Conservation (phyloP, 805 yeast species). For the Cyberlindnera saturnus region DNA sequence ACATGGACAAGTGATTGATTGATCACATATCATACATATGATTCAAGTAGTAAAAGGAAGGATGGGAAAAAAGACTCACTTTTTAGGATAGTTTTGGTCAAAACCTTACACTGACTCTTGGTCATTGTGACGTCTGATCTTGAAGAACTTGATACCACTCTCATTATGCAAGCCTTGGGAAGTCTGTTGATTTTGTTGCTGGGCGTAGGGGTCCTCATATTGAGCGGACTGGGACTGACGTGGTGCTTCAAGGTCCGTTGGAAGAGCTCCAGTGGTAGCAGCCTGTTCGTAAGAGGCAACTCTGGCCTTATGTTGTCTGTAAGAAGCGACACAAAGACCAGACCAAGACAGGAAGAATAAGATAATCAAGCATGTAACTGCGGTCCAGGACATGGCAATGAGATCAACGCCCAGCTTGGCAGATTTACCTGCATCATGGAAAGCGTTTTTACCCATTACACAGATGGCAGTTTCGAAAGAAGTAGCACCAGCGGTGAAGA, state of each 20-base stretch:
- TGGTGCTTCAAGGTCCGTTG: neutral
- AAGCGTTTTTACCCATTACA: constrained; percentile 71
- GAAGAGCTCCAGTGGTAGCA: constrained; percentile 19
- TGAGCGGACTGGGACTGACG: constrained; percentile 7
- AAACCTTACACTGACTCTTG: constrained; percentile 31
- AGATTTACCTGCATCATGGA: constrained; percentile 38
- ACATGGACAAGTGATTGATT: no score
- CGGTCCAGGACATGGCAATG: constrained; percentile 67
- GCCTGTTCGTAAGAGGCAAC: constrained; percentile 16
- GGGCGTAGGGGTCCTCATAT: constrained; percentile 20
- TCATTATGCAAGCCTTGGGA: constrained; percentile 30
- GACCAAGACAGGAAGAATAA: constrained; percentile 49
- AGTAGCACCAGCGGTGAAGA: constrained; percentile 58
- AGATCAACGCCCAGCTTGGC: constrained; percentile 51
- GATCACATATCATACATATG: no score
- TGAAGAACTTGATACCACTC: constrained; percentile 71
- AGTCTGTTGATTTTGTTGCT: constrained; percentile 16
- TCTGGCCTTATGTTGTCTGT: constrained; percentile 42
- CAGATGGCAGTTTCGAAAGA: constrained; percentile 69
- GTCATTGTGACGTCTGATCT: constrained; percentile 51
- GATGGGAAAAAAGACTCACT: no score
- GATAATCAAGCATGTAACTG: constrained; percentile 46
- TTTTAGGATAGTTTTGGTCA: no score
- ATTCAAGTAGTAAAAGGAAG: no score
- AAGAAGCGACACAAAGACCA: constrained; percentile 41